Evolutionary conservation across 305 asterid genomes (phyloP).

Genomic region (Coffea humblotiana): DNA sequence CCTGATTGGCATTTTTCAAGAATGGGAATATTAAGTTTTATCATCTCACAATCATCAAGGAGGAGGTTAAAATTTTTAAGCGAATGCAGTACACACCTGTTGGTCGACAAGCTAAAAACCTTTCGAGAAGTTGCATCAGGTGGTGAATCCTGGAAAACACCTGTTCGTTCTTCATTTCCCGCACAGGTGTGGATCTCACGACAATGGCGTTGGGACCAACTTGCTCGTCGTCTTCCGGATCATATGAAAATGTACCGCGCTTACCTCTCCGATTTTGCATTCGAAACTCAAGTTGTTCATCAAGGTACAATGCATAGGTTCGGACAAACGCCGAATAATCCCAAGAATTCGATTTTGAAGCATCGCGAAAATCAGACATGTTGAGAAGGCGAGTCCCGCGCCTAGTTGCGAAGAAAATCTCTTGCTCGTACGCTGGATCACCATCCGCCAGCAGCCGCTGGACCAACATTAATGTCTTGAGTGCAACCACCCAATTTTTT

Average conservation of each 20-base stretch:
- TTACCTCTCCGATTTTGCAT: slow-evolving; percentile 72
- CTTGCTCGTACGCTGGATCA: slow-evolving; percentile 70
- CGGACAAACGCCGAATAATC: slow-evolving; percentile 87
- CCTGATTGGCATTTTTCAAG: slow-evolving; percentile 40
- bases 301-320: slow-evolving; percentile 71
- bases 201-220: slow-evolving; percentile 34
- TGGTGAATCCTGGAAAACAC: slow-evolving; percentile 62
- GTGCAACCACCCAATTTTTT: slow-evolving; percentile 84
- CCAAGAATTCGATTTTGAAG: slow-evolving; percentile 66
- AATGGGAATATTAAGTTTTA: neutral
- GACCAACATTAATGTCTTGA: slow-evolving; percentile 74
- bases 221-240: slow-evolving; percentile 40
- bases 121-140: slow-evolving; percentile 75
- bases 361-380: slow-evolving; percentile 81
- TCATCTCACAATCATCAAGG: neutral
- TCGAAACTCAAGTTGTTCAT: slow-evolving; percentile 74
- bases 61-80: neutral
- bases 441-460: slow-evolving; percentile 83
- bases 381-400: slow-evolving; percentile 90
- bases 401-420: slow-evolving; percentile 88
- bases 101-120: slow-evolving; percentile 81
- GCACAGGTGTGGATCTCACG: slow-evolving; percentile 45
- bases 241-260: slow-evolving; percentile 39
- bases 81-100: slow-evolving; percentile 46
- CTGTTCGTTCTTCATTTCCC: slow-evolving; percentile 59